phyloP scores from a whole-genome alignment of 441 rosid genomes.

The Croton laevigatus region DNA sequence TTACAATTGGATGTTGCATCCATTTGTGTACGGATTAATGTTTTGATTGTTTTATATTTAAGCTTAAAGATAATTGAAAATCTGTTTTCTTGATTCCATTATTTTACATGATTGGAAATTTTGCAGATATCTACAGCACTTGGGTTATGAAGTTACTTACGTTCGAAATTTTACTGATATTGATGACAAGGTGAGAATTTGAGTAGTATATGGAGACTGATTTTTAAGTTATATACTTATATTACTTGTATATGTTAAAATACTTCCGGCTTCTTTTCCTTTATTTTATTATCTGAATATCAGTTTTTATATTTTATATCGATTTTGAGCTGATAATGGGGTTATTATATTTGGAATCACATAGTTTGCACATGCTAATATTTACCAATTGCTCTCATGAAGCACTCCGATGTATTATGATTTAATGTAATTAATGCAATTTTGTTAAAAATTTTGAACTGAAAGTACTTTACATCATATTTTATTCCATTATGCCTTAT shows the following conservation, averaged over 20 bases:
- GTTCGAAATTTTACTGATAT: neutral
- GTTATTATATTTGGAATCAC: neutral
- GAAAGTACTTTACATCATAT: no score
- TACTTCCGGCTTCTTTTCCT: neutral
- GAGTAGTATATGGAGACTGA: neutral
- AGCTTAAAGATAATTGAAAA: neutral
- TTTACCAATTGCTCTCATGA: neutral
- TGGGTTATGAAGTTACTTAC: constrained; percentile 40
- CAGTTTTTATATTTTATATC: neutral
- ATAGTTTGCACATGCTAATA: neutral
- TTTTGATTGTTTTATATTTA: neutral
- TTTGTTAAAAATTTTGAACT: no score
- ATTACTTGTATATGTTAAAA: neutral
- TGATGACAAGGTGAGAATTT: neutral
- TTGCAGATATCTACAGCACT: neutral
- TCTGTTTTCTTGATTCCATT: constrained; percentile 3
- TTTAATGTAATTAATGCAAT: no score
- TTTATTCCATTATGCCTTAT: no score
- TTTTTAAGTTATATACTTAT: neutral
- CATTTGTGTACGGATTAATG: no score
- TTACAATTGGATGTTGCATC: neutral
- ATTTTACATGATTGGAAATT: constrained; percentile 7
- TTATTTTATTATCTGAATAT: neutral
- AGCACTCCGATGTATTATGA: neutral
- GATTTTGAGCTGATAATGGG: neutral